Percentiles rank a stretch among this genome's conserved stretches.
Evolutionary conservation across 2,329 filamentous ascomycete genomes (phyloP).

Genomic region (Aquanectria penicillioides): DNA sequence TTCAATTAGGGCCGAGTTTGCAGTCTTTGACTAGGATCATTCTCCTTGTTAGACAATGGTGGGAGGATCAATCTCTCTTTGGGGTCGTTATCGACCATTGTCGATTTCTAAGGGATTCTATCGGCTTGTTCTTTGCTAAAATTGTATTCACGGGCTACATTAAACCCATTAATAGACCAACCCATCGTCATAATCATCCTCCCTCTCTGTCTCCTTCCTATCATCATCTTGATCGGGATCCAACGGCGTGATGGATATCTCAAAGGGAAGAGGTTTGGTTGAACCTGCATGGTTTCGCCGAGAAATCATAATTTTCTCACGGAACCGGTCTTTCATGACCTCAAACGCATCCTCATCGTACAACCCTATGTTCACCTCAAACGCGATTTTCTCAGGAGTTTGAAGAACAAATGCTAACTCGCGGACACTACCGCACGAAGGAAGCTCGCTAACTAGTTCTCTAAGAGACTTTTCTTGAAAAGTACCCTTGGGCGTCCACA

Average conservation of each 20-base stretch:
- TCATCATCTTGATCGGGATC: background rate
- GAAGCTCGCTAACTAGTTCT: background rate
- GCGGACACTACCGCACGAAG: background rate
- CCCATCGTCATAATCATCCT: background rate
- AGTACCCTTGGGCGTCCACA: background rate
- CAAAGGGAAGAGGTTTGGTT: background rate
- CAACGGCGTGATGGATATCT: conserved; percentile 6
- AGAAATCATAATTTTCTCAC: background rate
- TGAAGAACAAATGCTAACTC: background rate
- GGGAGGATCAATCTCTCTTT: too few relatives aligned
- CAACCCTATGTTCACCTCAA: background rate
- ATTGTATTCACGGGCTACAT: background rate
- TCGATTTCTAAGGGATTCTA: too few relatives aligned
- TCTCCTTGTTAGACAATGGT: too few relatives aligned
- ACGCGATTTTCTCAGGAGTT: background rate
- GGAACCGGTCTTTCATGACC: background rate
- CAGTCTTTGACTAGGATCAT: too few relatives aligned
- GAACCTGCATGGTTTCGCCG: background rate
- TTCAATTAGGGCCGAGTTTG: too few relatives aligned
- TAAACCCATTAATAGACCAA: background rate
- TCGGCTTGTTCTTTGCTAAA: too few relatives aligned
- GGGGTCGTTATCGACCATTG: too few relatives aligned
- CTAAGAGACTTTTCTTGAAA: background rate
- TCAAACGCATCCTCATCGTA: background rate
- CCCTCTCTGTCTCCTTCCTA: background rate